phyloP scores from a whole-genome alignment of 495 filamentous ascomycete species.

The Immersiella caudata region DNA sequence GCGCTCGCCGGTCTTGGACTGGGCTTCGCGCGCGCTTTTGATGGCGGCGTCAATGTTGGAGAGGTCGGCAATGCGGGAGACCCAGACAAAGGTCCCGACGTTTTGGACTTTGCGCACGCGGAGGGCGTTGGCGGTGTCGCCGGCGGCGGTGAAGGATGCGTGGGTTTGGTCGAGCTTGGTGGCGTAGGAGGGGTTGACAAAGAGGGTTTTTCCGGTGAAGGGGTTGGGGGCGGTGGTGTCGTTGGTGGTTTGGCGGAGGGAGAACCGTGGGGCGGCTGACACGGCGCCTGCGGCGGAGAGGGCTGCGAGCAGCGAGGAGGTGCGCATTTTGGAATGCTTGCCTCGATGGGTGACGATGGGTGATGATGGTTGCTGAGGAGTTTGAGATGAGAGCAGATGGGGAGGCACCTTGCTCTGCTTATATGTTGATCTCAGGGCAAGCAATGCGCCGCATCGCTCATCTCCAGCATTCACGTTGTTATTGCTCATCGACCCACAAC shows the following conservation, averaged over 20 bases:
- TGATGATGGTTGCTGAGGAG: too few relatives aligned
- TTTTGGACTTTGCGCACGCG: constrained; percentile 48
- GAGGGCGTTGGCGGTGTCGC: constrained; percentile 40
- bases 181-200: constrained; percentile 58
- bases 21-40: constrained; percentile 47
- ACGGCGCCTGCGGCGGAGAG: constrained; percentile 18
- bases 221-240: constrained; percentile 43
- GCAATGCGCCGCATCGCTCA: too few relatives aligned
- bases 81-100: constrained; percentile 61
- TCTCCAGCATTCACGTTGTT: too few relatives aligned
- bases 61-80: constrained; percentile 39
- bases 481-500: too few relatives aligned
- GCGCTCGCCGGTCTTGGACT: constrained; percentile 46
- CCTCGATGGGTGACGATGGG: too few relatives aligned
- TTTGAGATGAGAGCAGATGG: too few relatives aligned
- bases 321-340: background rate
- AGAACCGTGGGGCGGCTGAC: background rate
- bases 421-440: too few relatives aligned
- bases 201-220: constrained; percentile 55
- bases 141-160: constrained; percentile 46
- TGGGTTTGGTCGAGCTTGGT: constrained; percentile 53
- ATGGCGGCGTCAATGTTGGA: constrained; percentile 53
- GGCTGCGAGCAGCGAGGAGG: constrained; percentile 5
- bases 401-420: too few relatives aligned
- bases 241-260: too few relatives aligned